Conservation (phyloP, 805 yeast species). For the Saturnispora hagleri region DNA sequence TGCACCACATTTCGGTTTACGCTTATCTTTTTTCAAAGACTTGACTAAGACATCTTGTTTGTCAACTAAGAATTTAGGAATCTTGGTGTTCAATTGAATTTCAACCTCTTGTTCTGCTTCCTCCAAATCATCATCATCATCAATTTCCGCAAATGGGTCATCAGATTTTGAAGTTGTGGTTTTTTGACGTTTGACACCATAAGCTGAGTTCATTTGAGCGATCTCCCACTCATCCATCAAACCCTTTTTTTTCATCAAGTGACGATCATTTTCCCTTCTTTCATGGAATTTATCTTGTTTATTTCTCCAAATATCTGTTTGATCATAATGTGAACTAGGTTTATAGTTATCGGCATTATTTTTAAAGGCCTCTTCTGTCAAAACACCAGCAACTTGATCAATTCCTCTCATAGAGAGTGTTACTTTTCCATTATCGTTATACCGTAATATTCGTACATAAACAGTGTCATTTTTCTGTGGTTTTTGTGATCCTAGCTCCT, state of each 20-base stretch:
- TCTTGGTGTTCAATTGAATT: slow-evolving; percentile 58
- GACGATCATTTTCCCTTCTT: background rate
- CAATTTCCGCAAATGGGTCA: slow-evolving; percentile 28
- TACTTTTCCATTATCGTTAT: slow-evolving; percentile 37
- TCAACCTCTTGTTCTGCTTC: slow-evolving; percentile 49
- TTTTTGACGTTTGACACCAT: slow-evolving; percentile 20
- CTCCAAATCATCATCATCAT: slow-evolving; percentile 15
- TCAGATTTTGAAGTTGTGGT: slow-evolving; percentile 14
- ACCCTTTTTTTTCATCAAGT: slow-evolving; percentile 9
- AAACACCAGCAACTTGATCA: slow-evolving; percentile 57
- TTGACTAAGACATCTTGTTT: slow-evolving; percentile 5
- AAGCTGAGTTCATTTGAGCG: slow-evolving; percentile 49
- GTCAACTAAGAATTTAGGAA: slow-evolving; percentile 54
- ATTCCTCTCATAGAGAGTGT: slow-evolving; percentile 61
- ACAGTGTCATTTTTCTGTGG: slow-evolving; percentile 51
- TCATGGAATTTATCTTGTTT: background rate
- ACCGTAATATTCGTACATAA: slow-evolving; percentile 46
- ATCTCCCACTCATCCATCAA: slow-evolving; percentile 74
- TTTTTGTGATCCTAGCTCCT: slow-evolving; percentile 43
- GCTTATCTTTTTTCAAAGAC: background rate
- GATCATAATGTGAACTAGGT: background rate
- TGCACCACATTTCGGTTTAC: background rate
- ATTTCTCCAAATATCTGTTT: background rate
- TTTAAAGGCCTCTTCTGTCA: slow-evolving; percentile 6
- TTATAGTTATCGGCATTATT: background rate